A percentile compares a stretch with the other conserved stretches of the same genome.
Conservation (phyloP, 371 early-diverging fungal genomes). For the Gilbertella persicaria region DNA sequence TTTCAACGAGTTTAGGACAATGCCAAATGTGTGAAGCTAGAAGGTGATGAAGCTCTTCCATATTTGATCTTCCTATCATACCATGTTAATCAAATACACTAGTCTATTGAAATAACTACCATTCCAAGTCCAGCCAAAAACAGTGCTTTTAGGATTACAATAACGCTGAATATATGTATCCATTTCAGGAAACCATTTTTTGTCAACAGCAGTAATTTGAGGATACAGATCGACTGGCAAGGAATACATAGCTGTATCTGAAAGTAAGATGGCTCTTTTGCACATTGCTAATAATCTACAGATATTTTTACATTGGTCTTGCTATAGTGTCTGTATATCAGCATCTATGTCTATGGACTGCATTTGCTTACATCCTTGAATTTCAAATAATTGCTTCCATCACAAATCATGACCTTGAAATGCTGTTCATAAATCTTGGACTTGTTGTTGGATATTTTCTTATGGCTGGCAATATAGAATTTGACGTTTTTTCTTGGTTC, state of each 20-base stretch:
- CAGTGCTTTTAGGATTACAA: slow-evolving; percentile 44
- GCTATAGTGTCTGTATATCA: not conserved
- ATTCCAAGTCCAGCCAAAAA: slow-evolving; percentile 31
- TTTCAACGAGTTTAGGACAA: slow-evolving; percentile 57
- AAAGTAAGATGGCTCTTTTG: slow-evolving; percentile 42
- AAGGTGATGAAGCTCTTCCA: slow-evolving; percentile 56
- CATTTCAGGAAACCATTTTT: slow-evolving; percentile 37
- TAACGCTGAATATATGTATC: slow-evolving; percentile 58
- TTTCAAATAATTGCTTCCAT: slow-evolving; percentile 65
- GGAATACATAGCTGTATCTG: slow-evolving; percentile 64
- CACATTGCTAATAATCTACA: slow-evolving; percentile 42
- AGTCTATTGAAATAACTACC: not conserved
- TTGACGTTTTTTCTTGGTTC: slow-evolving; percentile 1
- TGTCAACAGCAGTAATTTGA: slow-evolving; percentile 49
- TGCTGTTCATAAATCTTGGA: slow-evolving; percentile 35
- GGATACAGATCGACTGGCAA: slow-evolving; percentile 66
- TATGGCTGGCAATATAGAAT: slow-evolving; percentile 50
- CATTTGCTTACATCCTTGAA: slow-evolving; percentile 28
- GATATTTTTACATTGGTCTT: slow-evolving; percentile 6
- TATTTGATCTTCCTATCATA: slow-evolving; percentile 4
- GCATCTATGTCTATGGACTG: not conserved
- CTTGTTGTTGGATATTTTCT: slow-evolving; percentile 27
- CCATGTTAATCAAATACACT: not conserved
- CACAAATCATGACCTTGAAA: slow-evolving; percentile 34
- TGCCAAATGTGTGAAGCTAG: slow-evolving; percentile 59